Base-by-base conservation (phyloP, 2,329 filamentous ascomycete species). In the Biscogniauxia mediterranea region DNA sequence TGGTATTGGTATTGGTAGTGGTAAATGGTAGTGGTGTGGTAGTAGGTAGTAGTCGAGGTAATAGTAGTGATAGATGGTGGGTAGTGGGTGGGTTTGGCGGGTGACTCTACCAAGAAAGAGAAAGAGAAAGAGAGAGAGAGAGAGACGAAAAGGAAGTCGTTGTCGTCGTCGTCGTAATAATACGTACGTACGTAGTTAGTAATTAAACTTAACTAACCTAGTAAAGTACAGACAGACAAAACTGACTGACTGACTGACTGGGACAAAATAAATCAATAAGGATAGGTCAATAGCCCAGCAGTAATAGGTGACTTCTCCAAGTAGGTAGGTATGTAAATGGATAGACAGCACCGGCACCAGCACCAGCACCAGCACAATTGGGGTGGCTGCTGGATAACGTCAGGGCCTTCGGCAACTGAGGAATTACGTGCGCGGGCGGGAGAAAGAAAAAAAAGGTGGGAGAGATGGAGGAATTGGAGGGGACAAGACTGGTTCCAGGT, bases 121-220 rank as follows among this genome's bases (percentile, higher is more conserved):
- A 56, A 56, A 26, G 21, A 52, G 51, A 52, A 8, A 50, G 28
- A 54, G 46, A 57, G 52, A 21, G 52, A 56, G 38, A 52, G 56
- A 9, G 46, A 56, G 20, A 57, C 49, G 52, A 58, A 58, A 21
- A 51, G 56, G 38, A 46, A 46, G 38, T 46, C 38, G 38, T 46
- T n/a, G 38, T 46, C 17, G 38, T 46, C 15, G 38, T 46, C 38
- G 38, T 46, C 38, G 38, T n/a, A 46, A n/a, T 17, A 46, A n/a
- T 46, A 46, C 4, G 15, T 46, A 46, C 28, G 28, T 32, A 32
- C 28, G 11, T 9, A 32, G 28, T 32, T 32, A 32, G 28, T 32
- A 32, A 32, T 6, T 32, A 32, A 32, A 32, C 28, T 6, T 13
- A 32, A 32, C 28, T 32, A 32, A 32, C 28, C 28, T 32, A 32